Evolutionary conservation across 352 stramenopile genomes (phyloP).

Genomic region (Phytophthora sansomeana): DNA sequence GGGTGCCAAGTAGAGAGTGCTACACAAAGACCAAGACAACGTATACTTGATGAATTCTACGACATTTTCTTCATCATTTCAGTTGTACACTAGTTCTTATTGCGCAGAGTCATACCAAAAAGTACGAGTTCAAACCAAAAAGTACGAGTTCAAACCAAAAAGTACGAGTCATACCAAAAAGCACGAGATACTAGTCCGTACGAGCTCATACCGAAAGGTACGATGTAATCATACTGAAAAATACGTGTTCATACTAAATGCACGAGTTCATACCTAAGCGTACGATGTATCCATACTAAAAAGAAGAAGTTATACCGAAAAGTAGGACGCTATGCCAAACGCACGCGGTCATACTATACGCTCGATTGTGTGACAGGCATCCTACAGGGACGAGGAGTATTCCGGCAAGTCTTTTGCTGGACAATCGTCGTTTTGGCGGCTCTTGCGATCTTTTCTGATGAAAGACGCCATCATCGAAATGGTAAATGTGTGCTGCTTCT

Average conservation of each 20-base stretch:
- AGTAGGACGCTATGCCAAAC: no score
- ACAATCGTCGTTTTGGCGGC: not conserved
- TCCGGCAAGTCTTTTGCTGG: slow-evolving; percentile 2
- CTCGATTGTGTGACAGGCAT: no score
- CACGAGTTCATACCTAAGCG: not conserved
- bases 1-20: no score
- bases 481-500: not conserved
- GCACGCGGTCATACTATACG: not conserved
- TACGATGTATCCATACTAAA: not conserved
- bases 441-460: slow-evolving; percentile 5
- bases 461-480: slow-evolving; percentile 9
- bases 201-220: slow-evolving; percentile 12
- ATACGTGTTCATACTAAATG: no score
- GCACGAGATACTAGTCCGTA: no score
- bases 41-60: no score
- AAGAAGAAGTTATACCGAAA: no score
- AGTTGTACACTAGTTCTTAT: no score
- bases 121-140: no score
- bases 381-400: slow-evolving; percentile 1
- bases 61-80: not conserved
- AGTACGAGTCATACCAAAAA: slow-evolving; percentile 5
- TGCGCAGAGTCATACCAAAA: no score
- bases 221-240: not conserved
- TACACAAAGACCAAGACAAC: no score
- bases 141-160: no score